phyloP scores from a whole-genome alignment of 2,329 filamentous ascomycete species.

The Phaeosphaeriaceae sp. region DNA sequence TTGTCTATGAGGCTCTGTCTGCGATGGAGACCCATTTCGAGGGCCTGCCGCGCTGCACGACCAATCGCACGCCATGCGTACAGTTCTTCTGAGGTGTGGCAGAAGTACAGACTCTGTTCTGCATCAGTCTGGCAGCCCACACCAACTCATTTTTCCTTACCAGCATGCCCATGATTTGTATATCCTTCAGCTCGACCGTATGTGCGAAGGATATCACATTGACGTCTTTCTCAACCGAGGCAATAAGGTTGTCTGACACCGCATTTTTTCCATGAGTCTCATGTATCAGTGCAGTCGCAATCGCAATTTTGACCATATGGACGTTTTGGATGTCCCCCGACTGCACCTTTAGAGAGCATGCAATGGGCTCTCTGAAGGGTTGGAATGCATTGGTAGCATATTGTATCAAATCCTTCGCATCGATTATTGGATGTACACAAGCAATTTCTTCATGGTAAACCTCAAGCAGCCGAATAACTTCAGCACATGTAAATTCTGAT shows the following conservation, averaged over 20 bases:
- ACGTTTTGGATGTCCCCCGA: conserved; percentile 14
- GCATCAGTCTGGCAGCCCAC: not conserved
- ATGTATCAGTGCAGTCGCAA: conserved; percentile 24
- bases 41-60: conserved; percentile 21
- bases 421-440: conserved; percentile 24
- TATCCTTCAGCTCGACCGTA: conserved; percentile 23
- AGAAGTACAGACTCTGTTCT: conserved; percentile 23
- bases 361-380: conserved; percentile 3
- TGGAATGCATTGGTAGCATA: conserved; percentile 13
- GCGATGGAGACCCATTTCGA: conserved; percentile 29
- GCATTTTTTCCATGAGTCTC: conserved; percentile 24
- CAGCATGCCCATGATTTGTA: conserved; percentile 31
- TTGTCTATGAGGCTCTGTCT: conserved; percentile 26
- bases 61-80: conserved; percentile 30
- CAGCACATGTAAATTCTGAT: conserved; percentile 11
- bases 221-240: conserved; percentile 23
- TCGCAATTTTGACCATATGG: conserved; percentile 21
- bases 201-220: conserved; percentile 15
- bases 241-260: conserved; percentile 14
- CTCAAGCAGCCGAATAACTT: conserved; percentile 15
- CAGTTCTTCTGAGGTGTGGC: conserved; percentile 25
- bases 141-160: too few relatives aligned
- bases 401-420: conserved; percentile 15
- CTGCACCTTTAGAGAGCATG: not conserved
- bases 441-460: conserved; percentile 27